These are phyloP conservation scores for Aspergillus fischeri DNA, from an alignment of 2,329 filamentous ascomycete species.

Conservation along the genomic window DNA sequence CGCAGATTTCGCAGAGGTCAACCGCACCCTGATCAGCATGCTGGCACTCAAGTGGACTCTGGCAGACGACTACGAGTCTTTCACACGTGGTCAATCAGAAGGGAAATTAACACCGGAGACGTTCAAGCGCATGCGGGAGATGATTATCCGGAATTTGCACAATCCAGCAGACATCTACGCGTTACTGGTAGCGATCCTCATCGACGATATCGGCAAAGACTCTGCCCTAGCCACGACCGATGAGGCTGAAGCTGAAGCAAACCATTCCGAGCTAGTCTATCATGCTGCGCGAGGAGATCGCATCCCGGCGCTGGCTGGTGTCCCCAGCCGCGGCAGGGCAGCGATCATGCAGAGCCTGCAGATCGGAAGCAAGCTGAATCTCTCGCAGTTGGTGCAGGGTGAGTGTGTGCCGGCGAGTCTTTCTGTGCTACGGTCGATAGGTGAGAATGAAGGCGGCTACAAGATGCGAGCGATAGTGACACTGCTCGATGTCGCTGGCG, in stretches of 20 bases:
- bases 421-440: slow-evolving; percentile 21
- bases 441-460: slow-evolving; percentile 25
- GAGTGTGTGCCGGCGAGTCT: slow-evolving; percentile 34
- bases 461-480: slow-evolving; percentile 36
- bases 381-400: slow-evolving; percentile 38
- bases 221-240: slow-evolving; percentile 25
- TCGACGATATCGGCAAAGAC: slow-evolving; percentile 40
- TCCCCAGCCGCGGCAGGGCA: slow-evolving; percentile 14
- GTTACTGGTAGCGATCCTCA: slow-evolving; percentile 31
- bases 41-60: slow-evolving; percentile 36
- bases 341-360: slow-evolving; percentile 32
- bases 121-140: slow-evolving; percentile 26
- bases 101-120: slow-evolving; percentile 21
- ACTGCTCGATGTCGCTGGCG: slow-evolving; percentile 37
- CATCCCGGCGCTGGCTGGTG: slow-evolving; percentile 24
- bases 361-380: slow-evolving; percentile 35
- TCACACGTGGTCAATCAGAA: slow-evolving; percentile 25
- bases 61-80: slow-evolving; percentile 30
- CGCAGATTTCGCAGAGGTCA: slow-evolving; percentile 34
- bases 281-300: slow-evolving; percentile 25
- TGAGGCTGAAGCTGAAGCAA: slow-evolving; percentile 4
- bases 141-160: slow-evolving; percentile 17
- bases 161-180: slow-evolving; percentile 22
- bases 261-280: slow-evolving; percentile 33
- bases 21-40: slow-evolving; percentile 37